Conservation (phyloP, 176 grass and related monocot genomes). For the Aegilops bicornis region DNA sequence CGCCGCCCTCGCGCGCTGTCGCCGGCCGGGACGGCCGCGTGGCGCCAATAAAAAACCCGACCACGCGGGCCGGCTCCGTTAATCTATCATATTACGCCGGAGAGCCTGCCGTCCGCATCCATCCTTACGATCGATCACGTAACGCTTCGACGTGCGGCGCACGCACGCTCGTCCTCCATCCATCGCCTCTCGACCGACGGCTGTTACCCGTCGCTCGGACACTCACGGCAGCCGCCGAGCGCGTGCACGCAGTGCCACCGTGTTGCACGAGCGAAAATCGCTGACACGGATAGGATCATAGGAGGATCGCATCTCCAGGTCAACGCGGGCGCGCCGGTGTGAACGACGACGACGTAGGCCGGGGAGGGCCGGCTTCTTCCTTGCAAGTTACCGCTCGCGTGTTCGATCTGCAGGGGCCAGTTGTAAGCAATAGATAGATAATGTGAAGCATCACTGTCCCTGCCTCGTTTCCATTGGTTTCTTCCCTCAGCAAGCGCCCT, state of each 20-base stretch:
- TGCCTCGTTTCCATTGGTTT: not conserved
- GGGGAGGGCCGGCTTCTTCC: not conserved
- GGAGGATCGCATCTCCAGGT: not conserved
- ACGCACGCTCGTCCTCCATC: too few relatives aligned
- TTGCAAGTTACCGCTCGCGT: slow-evolving; percentile 29
- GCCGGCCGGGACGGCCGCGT: not conserved
- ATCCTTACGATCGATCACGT: not conserved
- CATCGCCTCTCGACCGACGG: too few relatives aligned
- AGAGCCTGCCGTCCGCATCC: too few relatives aligned
- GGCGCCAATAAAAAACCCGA: not conserved
- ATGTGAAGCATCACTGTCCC: not conserved
- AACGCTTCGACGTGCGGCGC: not conserved
- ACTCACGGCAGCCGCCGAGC: too few relatives aligned
- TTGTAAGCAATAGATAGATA: not conserved
- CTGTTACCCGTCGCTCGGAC: too few relatives aligned
- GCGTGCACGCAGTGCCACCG: too few relatives aligned
- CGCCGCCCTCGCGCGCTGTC: not conserved
- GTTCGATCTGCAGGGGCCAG: not conserved
- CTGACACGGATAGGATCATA: not conserved
- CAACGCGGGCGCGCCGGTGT: not conserved
- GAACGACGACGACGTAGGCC: not conserved
- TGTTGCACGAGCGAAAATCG: not conserved
- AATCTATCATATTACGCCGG: too few relatives aligned
- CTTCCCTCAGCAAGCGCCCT: not conserved
- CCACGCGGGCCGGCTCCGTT: not conserved